Evolutionary conservation across 2,329 filamentous ascomycete species (phyloP), one percentile per base, ranked within the genome.

Genomic region (Cladosporium sp.): DNA sequence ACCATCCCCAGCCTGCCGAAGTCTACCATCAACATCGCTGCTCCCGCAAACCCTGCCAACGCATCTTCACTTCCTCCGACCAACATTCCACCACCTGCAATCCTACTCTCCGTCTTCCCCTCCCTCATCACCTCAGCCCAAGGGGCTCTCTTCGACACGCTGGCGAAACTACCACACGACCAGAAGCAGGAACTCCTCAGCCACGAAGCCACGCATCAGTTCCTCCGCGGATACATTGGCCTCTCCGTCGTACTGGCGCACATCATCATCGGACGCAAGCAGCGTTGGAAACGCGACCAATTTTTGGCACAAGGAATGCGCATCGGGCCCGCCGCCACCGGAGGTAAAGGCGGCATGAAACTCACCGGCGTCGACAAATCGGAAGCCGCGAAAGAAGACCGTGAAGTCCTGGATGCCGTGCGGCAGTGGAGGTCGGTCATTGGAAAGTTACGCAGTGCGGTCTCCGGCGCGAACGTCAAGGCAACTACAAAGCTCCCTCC

Each of bases 211-310:
- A 88, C 89, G 0, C 79, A 88, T 11, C 77, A 82, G 4, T 93
- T 92, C 69, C 81, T 93, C 1, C 81, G 82, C 59, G 86, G 84
- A 30, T 92, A 91, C 69, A 78, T 93, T 3, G 71, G 81, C 82
- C 66, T 92, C 5, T 86, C 85, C 0, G 84, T 83, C 2, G 91
- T 92, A 12, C 88, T 90, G 28, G 91, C 88, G n/a, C 90, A 90
- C 54, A 86, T 97, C 59, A 88, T 97, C 66, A 91, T 92, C 1
- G 94, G 93, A 12, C 89, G 94, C 66, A 93, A 92, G 73, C 82
- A 91, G 61, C 90, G 94, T 65, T 98, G 94, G 94, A 94, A 96
- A 76, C 87, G 94, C 64, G 94, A 98, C 78, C 90, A 87, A 68
- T 88, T 92, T 68, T 82, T 98, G 14, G 87, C 91, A 1, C 92